A percentile compares a stretch with the other conserved stretches of the same genome.
These are phyloP conservation scores for Fusarium odoratissimum DNA, from an alignment of 2,329 filamentous ascomycete genomes.

Conservation along the genomic window DNA sequence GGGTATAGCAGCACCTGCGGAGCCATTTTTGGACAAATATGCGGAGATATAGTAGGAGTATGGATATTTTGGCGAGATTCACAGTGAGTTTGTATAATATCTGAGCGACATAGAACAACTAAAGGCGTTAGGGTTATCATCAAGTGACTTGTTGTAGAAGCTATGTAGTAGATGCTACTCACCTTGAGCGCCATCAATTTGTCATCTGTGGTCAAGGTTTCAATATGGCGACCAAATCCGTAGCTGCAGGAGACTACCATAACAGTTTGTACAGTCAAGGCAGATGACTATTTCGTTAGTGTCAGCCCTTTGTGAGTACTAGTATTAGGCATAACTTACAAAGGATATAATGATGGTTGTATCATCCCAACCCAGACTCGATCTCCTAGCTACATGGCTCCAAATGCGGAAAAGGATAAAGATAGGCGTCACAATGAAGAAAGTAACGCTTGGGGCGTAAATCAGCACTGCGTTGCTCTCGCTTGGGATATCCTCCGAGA, in stretches of 20 bases:
- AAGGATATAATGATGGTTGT: slow-evolving; percentile 56
- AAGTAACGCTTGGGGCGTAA: slow-evolving; percentile 54
- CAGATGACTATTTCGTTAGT: slow-evolving; percentile 47
- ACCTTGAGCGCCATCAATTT: slow-evolving; percentile 54
- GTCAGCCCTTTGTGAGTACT: not conserved
- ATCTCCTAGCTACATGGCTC: slow-evolving; percentile 52
- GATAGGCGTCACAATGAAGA: slow-evolving; percentile 56
- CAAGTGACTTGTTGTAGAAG: not conserved
- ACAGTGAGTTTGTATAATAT: slow-evolving; percentile 66
- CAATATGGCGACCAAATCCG: slow-evolving; percentile 57
- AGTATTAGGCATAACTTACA: slow-evolving; percentile 42
- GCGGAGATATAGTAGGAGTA: slow-evolving; percentile 64
- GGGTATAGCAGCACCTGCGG: slow-evolving; percentile 54
- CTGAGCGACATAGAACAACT: slow-evolving; percentile 64
- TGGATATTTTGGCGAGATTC: slow-evolving; percentile 64
- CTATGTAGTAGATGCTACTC: not conserved
- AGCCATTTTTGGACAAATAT: slow-evolving; percentile 63
- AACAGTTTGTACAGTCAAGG: slow-evolving; percentile 51
- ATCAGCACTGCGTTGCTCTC: slow-evolving; percentile 55
- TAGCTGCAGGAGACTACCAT: slow-evolving; percentile 56
- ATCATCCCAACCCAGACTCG: slow-evolving; percentile 56
- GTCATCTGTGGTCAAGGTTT: slow-evolving; percentile 49
- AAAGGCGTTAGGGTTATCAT: not conserved
- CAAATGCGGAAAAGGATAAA: slow-evolving; percentile 55
- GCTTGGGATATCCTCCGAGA: slow-evolving; percentile 46